Percentiles rank a stretch among this genome's conserved stretches.
Conservation (phyloP, 2,329 filamentous ascomycete genomes). For the Beauveria sp. region DNA sequence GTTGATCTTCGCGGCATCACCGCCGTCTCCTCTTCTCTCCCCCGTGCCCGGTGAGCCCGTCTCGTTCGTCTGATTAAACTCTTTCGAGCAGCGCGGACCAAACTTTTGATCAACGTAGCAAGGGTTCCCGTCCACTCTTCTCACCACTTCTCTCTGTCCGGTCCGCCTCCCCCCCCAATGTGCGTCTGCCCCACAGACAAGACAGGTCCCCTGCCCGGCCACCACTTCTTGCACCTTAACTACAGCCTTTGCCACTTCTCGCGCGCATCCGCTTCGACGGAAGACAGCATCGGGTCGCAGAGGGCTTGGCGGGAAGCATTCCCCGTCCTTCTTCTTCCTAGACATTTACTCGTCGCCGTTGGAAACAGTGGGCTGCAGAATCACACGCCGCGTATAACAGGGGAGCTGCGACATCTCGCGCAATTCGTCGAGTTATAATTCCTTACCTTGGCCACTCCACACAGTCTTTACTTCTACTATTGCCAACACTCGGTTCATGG, state of each 20-base stretch:
- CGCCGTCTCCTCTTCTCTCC: neutral
- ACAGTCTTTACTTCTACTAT: neutral
- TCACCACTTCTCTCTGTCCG: neutral
- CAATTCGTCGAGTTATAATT: neutral
- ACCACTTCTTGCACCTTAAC: neutral
- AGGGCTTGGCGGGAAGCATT: conserved; percentile 1
- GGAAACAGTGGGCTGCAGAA: neutral
- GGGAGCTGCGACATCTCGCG: neutral
- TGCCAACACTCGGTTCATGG: neutral
- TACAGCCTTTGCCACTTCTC: neutral
- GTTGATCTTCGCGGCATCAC: neutral
- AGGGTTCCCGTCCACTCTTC: neutral
- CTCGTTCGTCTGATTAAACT: neutral
- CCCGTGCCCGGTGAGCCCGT: neutral
- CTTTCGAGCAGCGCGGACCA: neutral
- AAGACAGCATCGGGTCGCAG: conserved; percentile 1
- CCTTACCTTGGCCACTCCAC: neutral
- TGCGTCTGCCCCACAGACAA: conserved; percentile 3
- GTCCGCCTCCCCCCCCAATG: neutral
- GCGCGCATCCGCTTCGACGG: neutral
- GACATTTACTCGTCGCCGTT: neutral
- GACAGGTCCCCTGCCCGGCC: conserved; percentile 4
- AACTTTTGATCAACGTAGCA: neutral
- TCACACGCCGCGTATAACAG: neutral
- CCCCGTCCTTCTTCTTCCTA: neutral